Evolutionary conservation across 2,329 filamentous ascomycete species (phyloP).

Genomic region (Aureobasidium sp.): DNA sequence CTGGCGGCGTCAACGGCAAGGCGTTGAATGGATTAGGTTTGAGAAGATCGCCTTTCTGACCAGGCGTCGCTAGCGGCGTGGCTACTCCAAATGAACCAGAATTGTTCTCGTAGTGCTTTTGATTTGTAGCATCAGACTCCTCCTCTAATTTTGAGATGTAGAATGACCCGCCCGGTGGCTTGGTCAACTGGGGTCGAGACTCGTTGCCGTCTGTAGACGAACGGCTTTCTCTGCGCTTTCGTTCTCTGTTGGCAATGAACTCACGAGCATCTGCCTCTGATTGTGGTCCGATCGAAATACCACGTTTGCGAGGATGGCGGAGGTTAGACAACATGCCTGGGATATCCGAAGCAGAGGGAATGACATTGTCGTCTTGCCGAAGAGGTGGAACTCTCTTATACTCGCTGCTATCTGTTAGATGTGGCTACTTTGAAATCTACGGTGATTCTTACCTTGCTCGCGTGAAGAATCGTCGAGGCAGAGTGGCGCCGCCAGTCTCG

Average conservation of each 20-base stretch:
- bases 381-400: slow-evolving; percentile 75
- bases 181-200: slow-evolving; percentile 8
- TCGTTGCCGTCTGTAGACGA: slow-evolving; percentile 21
- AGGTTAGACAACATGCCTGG: slow-evolving; percentile 75
- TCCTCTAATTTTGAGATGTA: neutral
- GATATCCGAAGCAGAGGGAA: slow-evolving; percentile 82
- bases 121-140: neutral
- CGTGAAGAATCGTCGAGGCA: slow-evolving; percentile 86
- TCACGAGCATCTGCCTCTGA: slow-evolving; percentile 96
- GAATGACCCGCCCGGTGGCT: neutral
- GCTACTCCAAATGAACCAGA: neutral
- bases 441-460: slow-evolving; percentile 56
- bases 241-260: slow-evolving; percentile 81
- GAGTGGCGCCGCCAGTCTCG: slow-evolving; percentile 66
- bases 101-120: neutral
- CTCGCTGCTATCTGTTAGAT: slow-evolving; percentile 36
- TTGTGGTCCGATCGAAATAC: slow-evolving; percentile 86
- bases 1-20: slow-evolving; percentile 22
- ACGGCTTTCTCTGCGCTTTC: slow-evolving; percentile 52
- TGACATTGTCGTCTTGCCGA: slow-evolving; percentile 73
- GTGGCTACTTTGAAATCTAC: neutral
- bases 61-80: neutral
- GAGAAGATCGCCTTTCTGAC: neutral
- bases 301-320: slow-evolving; percentile 68
- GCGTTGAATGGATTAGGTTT: neutral